A percentile compares a stretch with the other conserved stretches of the same genome.
Evolutionary conservation across 345 rosid species (phyloP).

Genomic region (Barbarea vulgaris): DNA sequence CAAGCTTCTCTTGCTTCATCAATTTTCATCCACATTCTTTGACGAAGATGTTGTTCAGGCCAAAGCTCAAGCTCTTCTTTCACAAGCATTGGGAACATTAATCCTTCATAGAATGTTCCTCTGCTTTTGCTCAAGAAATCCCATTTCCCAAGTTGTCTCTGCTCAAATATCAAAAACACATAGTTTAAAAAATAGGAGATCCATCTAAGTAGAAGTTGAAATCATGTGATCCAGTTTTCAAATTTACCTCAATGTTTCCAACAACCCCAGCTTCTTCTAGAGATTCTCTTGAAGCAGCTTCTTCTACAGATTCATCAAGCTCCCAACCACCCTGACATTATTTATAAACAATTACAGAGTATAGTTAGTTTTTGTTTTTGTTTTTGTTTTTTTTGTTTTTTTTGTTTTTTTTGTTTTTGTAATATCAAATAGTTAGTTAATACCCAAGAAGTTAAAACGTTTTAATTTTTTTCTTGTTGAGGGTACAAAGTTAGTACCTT

Average conservation of each 20-base stretch:
- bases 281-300: constrained; percentile 80
- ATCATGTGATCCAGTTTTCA: neutral
- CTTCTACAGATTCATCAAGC: constrained; percentile 76
- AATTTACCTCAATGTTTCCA: constrained; percentile 68
- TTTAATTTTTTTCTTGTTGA: neutral
- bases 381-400: too few relatives aligned
- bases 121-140: constrained; percentile 73
- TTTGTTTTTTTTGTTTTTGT: too few relatives aligned
- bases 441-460: neutral
- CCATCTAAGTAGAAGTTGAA: neutral
- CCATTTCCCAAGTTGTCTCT: constrained; percentile 82
- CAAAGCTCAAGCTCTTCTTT: constrained; percentile 72
- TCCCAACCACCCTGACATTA: constrained; percentile 88
- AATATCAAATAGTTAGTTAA: neutral
- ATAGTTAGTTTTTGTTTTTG: too few relatives aligned
- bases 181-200: neutral
- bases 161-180: constrained; percentile 19
- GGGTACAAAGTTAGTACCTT: constrained; percentile 51
- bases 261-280: constrained; percentile 88
- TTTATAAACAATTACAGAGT: neutral
- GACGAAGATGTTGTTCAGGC: constrained; percentile 74
- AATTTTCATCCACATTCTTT: constrained; percentile 71
- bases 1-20: constrained; percentile 78
- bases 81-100: constrained; percentile 89
- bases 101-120: constrained; percentile 80